Percentiles rank a stretch among this genome's conserved stretches.
Conservation (phyloP, 805 yeast genomes). For the Nematodospora valgi region DNA sequence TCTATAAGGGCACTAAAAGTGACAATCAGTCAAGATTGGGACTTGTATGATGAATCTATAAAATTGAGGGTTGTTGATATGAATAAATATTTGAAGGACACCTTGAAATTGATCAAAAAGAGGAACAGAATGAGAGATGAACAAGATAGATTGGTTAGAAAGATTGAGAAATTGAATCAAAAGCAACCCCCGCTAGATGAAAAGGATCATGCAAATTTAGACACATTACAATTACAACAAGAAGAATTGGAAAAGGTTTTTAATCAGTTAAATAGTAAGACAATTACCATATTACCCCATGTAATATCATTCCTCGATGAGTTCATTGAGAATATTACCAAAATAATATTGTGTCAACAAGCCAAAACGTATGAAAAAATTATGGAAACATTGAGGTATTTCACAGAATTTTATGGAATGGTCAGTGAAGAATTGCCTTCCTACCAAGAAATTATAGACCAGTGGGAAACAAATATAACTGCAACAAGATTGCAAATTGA, state of each 20-base stretch:
- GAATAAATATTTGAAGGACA: constrained; percentile 32
- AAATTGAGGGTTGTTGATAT: constrained; percentile 36
- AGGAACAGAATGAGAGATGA: constrained; percentile 43
- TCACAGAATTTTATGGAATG: constrained; percentile 23
- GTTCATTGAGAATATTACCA: constrained; percentile 41
- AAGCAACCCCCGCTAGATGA: constrained; percentile 30
- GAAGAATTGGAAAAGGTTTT: constrained; percentile 28
- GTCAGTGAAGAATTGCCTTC: constrained; percentile 12
- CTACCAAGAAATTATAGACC: constrained; percentile 32
- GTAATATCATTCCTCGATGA: constrained; percentile 45
- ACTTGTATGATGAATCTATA: constrained; percentile 23
- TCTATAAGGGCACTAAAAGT: constrained; percentile 18
- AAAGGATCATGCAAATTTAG: constrained; percentile 36
- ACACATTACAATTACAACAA: constrained; percentile 24
- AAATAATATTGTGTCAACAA: constrained; percentile 37
- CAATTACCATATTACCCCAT: constrained; percentile 45
- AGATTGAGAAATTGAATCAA: constrained; percentile 35
- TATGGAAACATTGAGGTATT: constrained; percentile 16
- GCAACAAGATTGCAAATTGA: constrained; percentile 38
- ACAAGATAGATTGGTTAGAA: constrained; percentile 33
- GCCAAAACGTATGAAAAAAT: constrained; percentile 30
- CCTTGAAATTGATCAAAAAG: constrained; percentile 40
- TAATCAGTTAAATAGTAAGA: constrained; percentile 35
- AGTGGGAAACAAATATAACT: constrained; percentile 38
- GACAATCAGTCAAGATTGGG: constrained; percentile 19